Conservation (phyloP, 331 rosid genomes). For the Dryas integrifolia region DNA sequence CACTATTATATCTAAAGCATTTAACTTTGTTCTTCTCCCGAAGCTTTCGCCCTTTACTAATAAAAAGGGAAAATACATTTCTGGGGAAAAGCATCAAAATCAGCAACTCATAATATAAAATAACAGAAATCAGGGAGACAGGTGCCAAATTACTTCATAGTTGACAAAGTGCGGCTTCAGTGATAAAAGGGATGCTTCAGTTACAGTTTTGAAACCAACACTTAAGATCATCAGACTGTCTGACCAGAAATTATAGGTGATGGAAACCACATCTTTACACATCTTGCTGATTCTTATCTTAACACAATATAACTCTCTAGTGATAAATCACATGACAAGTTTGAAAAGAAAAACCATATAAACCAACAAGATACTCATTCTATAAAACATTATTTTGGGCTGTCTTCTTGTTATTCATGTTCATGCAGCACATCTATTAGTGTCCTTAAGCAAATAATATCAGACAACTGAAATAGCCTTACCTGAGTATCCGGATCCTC, state of each 20-base stretch:
- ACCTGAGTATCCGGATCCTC: conserved; percentile 92
- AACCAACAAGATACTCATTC: background rate
- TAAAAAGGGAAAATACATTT: background rate
- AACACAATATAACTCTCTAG: background rate
- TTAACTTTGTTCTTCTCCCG: background rate
- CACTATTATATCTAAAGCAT: background rate
- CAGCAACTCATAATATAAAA: background rate
- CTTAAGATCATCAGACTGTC: too few species aligned
- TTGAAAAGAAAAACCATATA: background rate
- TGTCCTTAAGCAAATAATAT: background rate
- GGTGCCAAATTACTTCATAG: background rate
- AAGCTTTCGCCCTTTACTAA: background rate
- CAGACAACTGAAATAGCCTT: conserved; percentile 14
- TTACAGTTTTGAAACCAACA: background rate
- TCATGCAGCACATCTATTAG: too few species aligned
- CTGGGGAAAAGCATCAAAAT: background rate
- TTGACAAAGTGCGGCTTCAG: background rate
- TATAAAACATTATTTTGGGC: background rate
- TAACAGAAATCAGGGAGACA: background rate
- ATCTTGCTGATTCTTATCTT: background rate
- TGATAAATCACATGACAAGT: background rate
- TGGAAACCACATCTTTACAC: background rate
- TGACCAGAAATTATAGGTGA: background rate
- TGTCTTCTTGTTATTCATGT: too few species aligned
- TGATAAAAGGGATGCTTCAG: background rate